A percentile compares a stretch with the other conserved stretches of the same genome.
phyloP scores from a whole-genome alignment of 208 protist genomes.

The Wallacemonas collosoma region DNA sequence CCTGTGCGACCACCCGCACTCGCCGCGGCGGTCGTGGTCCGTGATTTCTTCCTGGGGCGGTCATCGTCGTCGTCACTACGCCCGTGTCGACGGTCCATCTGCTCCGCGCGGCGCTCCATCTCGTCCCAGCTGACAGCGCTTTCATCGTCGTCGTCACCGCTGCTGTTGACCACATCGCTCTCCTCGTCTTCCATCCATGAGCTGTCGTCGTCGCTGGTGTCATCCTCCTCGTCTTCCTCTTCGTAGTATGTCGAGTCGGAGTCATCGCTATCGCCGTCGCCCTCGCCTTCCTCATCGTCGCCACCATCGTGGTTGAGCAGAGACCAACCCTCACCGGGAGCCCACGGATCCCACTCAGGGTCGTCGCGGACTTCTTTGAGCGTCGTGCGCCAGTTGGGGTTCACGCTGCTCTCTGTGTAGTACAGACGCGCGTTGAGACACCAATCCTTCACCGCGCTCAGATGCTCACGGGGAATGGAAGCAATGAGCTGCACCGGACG shows the following conservation, averaged over 20 bases:
- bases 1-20: neutral
- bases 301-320: constrained; percentile 69
- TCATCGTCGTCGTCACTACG: constrained; percentile 70
- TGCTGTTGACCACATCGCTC: constrained; percentile 36
- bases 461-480: constrained; percentile 47
- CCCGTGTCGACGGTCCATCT: constrained; percentile 61
- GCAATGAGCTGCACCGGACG: constrained; percentile 67
- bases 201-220: constrained; percentile 56
- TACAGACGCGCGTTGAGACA: constrained; percentile 76
- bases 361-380: constrained; percentile 90
- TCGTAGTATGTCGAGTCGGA: constrained; percentile 84
- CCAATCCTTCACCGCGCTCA: constrained; percentile 85
- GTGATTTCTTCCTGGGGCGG: constrained; percentile 20
- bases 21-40: constrained; percentile 17
- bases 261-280: constrained; percentile 61
- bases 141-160: constrained; percentile 51
- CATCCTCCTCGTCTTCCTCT: constrained; percentile 72
- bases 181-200: constrained; percentile 87
- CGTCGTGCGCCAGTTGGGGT: constrained; percentile 73
- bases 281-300: constrained; percentile 90
- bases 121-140: constrained; percentile 85
- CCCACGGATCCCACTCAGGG: constrained; percentile 84
- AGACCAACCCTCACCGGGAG: constrained; percentile 64
- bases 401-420: constrained; percentile 85
- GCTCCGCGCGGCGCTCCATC: constrained; percentile 78